These are phyloP conservation scores for Aristolochia contorta DNA, from an alignment of 164 flowering plant species.

Conservation along the genomic window DNA sequence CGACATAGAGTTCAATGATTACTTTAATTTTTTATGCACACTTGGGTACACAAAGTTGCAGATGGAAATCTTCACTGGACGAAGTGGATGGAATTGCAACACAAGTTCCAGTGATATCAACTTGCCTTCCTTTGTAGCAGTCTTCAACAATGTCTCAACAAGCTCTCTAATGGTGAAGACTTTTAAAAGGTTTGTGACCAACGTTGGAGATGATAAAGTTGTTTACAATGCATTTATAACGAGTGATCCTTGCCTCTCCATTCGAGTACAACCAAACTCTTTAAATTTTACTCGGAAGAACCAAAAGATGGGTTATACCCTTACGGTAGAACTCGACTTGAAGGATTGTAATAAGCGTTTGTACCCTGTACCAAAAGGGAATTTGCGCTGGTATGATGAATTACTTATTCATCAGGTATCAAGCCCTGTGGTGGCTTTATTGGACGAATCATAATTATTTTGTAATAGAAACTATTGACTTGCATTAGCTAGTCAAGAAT, in stretches of 20 bases:
- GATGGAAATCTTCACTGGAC: slow-evolving; percentile 7
- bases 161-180: slow-evolving; percentile 8
- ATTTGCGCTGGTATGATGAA: no score
- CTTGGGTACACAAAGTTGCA: slow-evolving; percentile 35
- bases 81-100: neutral
- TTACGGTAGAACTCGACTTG: slow-evolving; percentile 14
- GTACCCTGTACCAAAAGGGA: neutral
- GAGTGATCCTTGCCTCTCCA: slow-evolving; percentile 20
- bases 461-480: no score
- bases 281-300: slow-evolving; percentile 7
- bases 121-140: slow-evolving; percentile 18
- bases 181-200: slow-evolving; percentile 20
- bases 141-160: slow-evolving; percentile 7
- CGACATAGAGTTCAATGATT: slow-evolving; percentile 24
- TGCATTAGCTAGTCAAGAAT: no score
- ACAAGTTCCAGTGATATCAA: neutral
- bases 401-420: neutral
- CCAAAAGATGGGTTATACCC: slow-evolving; percentile 1
- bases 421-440: neutral
- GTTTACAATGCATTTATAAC: slow-evolving; percentile 12
- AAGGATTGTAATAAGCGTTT: neutral
- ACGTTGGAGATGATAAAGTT: slow-evolving; percentile 12
- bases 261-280: slow-evolving; percentile 11
- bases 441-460: no score
- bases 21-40: slow-evolving; percentile 29